phyloP scores from a whole-genome alignment of 306 rosid genomes.

The Hippophae tibetana region DNA sequence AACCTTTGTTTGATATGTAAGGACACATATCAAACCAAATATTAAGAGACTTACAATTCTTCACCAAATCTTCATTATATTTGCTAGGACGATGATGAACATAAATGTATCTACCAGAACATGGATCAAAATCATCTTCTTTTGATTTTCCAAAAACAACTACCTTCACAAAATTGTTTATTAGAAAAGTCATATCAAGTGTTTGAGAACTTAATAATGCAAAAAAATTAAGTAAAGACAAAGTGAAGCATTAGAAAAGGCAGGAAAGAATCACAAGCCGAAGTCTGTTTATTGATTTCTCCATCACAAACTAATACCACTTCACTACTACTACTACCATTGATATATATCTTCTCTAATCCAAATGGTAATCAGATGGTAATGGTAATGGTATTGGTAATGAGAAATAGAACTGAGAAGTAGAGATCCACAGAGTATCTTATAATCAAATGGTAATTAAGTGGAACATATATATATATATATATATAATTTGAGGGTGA shows the following conservation, averaged over 20 bases:
- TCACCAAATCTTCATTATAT: conserved; percentile 37
- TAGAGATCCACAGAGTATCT: no score
- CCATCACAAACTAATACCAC: no score
- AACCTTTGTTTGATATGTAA: conserved; percentile 30
- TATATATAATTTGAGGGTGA: no score
- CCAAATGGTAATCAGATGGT: no score
- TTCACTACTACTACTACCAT: no score
- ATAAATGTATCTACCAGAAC: conserved; percentile 33
- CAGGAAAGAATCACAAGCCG: not conserved
- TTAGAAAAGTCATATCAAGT: not conserved
- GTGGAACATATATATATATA: no score
- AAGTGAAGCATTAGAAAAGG: not conserved
- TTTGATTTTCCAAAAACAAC: not conserved
- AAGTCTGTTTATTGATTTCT: no score
- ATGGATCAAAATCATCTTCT: not conserved
- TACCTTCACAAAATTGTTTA: not conserved
- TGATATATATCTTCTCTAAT: no score
- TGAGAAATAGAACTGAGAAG: no score
- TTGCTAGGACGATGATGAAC: conserved; percentile 34
- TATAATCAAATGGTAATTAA: no score
- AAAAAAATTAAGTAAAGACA: not conserved
- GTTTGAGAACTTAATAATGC: not conserved
- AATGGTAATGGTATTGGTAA: no score
- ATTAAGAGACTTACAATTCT: conserved; percentile 24
- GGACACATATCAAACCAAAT: conserved; percentile 37